These are phyloP conservation scores for Lasiodiplodia theobromae DNA, from an alignment of 2,329 filamentous ascomycete species.

Conservation along the genomic window DNA sequence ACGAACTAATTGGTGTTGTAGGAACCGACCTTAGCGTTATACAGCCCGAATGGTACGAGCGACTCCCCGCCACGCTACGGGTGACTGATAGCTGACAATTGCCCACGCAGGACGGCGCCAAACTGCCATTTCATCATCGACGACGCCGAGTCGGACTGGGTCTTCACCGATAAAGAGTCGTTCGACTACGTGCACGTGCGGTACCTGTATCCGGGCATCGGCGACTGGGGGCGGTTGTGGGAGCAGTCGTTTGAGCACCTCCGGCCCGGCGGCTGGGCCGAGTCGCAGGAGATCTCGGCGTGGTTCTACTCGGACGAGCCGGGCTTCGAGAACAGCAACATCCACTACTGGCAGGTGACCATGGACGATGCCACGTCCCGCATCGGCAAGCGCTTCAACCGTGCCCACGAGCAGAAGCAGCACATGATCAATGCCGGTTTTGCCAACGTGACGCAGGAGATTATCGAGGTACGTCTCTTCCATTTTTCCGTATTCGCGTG, in stretches of 20 bases:
- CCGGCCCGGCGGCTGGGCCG: constrained; percentile 25
- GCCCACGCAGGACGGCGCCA: constrained; percentile 49
- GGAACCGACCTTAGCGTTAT: constrained; percentile 57
- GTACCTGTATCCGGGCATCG: constrained; percentile 20
- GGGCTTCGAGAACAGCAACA: constrained; percentile 18
- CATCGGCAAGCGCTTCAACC: constrained; percentile 32
- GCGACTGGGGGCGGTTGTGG: constrained; percentile 19
- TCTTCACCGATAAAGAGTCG: constrained; percentile 31
- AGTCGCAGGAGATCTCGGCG: constrained; percentile 22
- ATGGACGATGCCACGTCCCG: constrained; percentile 6
- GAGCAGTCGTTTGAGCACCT: constrained; percentile 24
- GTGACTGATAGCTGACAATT: not conserved
- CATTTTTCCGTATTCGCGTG: no score
- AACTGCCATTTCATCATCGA: constrained; percentile 58
- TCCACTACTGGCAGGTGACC: constrained; percentile 1
- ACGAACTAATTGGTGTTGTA: not conserved
- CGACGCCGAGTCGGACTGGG: constrained; percentile 54
- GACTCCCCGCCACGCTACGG: constrained; percentile 34
- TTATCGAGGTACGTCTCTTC: constrained; percentile 40
- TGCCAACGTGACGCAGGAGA: constrained; percentile 43
- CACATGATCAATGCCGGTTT: constrained; percentile 41
- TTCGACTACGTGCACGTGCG: constrained; percentile 54
- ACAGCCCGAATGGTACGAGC: constrained; percentile 51
- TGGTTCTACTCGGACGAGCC: constrained; percentile 26
- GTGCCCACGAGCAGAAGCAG: constrained; percentile 30